Conservation (phyloP, 2,329 filamentous ascomycete genomes). For the Penicillium freii region DNA sequence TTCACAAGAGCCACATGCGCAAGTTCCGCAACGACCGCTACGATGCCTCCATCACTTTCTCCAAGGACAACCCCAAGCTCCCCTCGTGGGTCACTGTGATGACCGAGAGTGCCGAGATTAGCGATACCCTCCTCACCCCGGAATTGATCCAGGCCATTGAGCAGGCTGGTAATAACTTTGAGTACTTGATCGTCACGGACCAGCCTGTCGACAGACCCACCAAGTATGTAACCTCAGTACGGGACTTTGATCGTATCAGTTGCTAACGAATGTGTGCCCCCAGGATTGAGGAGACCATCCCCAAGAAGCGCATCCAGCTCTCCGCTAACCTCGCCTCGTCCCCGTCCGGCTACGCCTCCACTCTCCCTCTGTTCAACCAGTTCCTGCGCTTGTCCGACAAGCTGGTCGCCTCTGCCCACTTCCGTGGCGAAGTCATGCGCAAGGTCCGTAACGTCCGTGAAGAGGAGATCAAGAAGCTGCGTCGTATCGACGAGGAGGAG, state of each 20-base stretch:
- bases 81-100: slow-evolving; percentile 89
- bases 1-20: slow-evolving; percentile 95
- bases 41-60: slow-evolving; percentile 86
- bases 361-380: slow-evolving; percentile 74
- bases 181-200: slow-evolving; percentile 86
- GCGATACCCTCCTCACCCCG: slow-evolving; percentile 79
- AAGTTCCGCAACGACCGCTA: slow-evolving; percentile 86
- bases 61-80: slow-evolving; percentile 88
- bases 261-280: slow-evolving; percentile 8
- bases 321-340: slow-evolving; percentile 66
- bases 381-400: slow-evolving; percentile 83
- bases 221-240: slow-evolving; percentile 60
- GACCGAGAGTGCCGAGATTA: slow-evolving; percentile 95
- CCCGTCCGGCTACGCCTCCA: slow-evolving; percentile 59
- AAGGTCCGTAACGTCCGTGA: slow-evolving; percentile 81
- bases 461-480: slow-evolving; percentile 73
- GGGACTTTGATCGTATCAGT: neutral
- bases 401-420: slow-evolving; percentile 73
- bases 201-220: slow-evolving; percentile 83
- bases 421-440: slow-evolving; percentile 84
- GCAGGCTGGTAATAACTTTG: slow-evolving; percentile 73
- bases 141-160: slow-evolving; percentile 79
- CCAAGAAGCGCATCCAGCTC: slow-evolving; percentile 84
- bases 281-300: slow-evolving; percentile 77
- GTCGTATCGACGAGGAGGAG: slow-evolving; percentile 72